Conservation (phyloP, 2,329 filamentous ascomycete genomes). For the Xylaria sp. region DNA sequence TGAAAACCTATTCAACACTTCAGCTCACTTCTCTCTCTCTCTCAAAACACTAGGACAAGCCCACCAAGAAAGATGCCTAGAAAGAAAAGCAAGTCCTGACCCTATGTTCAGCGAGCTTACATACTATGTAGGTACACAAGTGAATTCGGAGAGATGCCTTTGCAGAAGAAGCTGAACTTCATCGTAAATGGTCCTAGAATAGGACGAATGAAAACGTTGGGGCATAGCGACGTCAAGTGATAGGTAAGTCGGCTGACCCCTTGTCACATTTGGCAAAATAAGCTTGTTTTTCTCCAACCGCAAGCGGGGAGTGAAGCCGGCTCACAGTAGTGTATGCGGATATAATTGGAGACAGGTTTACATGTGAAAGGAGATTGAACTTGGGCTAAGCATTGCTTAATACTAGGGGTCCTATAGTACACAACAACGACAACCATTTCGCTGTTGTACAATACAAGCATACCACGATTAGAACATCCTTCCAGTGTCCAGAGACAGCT, state of each 20-base stretch:
- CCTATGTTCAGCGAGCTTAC: no score
- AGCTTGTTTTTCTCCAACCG: conserved; percentile 4
- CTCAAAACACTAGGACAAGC: no score
- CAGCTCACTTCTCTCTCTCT: conserved; percentile 10
- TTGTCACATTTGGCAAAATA: neutral
- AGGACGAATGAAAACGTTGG: neutral
- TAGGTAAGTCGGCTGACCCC: neutral
- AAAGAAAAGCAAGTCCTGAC: no score
- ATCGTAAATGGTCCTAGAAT: no score
- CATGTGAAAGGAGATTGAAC: neutral
- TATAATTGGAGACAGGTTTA: neutral
- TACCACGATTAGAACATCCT: neutral
- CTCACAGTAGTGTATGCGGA: neutral
- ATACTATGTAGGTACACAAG: no score
- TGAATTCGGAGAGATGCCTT: no score
- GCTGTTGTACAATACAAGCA: neutral
- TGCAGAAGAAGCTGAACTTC: no score
- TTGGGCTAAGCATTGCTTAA: neutral
- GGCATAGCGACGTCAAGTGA: neutral
- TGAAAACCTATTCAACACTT: neutral
- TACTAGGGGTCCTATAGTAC: neutral
- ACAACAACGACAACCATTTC: neutral
- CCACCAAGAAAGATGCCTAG: no score
- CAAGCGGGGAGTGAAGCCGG: neutral
- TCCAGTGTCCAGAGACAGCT: neutral